Evolutionary conservation across 176 grass and related monocot genomes (phyloP).

Genomic region (Oryza meyeriana): DNA sequence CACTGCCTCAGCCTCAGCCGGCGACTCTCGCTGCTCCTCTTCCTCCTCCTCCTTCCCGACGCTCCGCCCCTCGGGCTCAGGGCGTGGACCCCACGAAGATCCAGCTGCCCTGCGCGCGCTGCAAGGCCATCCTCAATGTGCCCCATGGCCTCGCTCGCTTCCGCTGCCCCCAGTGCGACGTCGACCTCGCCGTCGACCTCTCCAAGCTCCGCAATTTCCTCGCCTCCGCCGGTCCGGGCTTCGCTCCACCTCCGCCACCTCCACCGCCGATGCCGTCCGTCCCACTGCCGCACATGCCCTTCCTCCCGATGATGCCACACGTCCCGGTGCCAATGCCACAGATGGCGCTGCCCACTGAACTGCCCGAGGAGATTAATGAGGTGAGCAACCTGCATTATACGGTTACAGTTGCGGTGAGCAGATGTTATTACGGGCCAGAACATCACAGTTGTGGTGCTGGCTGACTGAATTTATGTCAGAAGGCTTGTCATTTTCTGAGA

Average conservation of each 20-base stretch:
- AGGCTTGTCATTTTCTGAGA: neutral
- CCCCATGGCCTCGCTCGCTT: conserved; percentile 85
- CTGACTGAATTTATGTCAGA: neutral
- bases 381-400: neutral
- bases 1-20: neutral
- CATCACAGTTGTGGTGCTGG: neutral
- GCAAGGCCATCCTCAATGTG: conserved; percentile 75
- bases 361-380: conserved; percentile 53
- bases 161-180: conserved; percentile 79
- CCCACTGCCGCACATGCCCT: conserved; percentile 52
- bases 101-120: conserved; percentile 65
- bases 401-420: neutral
- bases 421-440: neutral
- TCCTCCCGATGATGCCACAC: conserved; percentile 49
- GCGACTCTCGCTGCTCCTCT: neutral
- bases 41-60: conserved; percentile 1
- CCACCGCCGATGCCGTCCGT: conserved; percentile 16
- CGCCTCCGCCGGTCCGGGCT: conserved; percentile 19
- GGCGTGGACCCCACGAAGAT: conserved; percentile 77
- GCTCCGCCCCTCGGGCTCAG: conserved; percentile 42
- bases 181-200: conserved; percentile 77
- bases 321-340: conserved; percentile 21
- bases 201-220: conserved; percentile 54
- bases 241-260: conserved; percentile 21
- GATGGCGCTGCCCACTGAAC: conserved; percentile 6